Conservation (phyloP, 2,329 filamentous ascomycete species). For the Lecanicillium sp. region DNA sequence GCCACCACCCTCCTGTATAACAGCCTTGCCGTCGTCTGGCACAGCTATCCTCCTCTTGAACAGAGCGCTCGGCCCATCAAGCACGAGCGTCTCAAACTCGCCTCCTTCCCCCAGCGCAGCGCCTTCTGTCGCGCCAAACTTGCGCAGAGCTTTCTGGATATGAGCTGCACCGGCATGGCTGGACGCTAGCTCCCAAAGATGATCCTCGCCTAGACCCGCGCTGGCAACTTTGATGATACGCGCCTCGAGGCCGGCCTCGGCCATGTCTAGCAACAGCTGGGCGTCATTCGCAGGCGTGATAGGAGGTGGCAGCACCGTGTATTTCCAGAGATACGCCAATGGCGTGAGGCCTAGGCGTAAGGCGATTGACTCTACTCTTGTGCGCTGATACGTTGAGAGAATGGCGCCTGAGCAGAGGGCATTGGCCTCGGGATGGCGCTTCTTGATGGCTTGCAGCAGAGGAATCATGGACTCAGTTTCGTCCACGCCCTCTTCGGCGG, state of each 20-base stretch:
- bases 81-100: constrained; percentile 88
- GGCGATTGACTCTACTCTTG: constrained; percentile 87
- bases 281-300: constrained; percentile 30
- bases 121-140: constrained; percentile 61
- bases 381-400: constrained; percentile 90
- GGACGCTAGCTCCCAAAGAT: constrained; percentile 76
- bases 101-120: constrained; percentile 86
- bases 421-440: constrained; percentile 69
- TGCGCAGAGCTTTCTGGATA: constrained; percentile 46
- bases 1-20: constrained; percentile 65
- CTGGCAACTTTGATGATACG: constrained; percentile 92
- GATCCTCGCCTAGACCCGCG: constrained; percentile 72
- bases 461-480: constrained; percentile 84
- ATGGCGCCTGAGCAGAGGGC: constrained; percentile 89
- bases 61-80: constrained; percentile 66
- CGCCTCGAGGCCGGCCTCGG: constrained; percentile 68
- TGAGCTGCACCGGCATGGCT: constrained; percentile 38
- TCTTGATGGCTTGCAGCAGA: constrained; percentile 60
- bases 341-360: constrained; percentile 74
- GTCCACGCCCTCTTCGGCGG: constrained; percentile 39
- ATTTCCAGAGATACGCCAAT: constrained; percentile 89
- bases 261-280: constrained; percentile 75
- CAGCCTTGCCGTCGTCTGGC: constrained; percentile 38
- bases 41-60: constrained; percentile 68
- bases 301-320: constrained; percentile 59